Conservation (phyloP, 2,329 filamentous ascomycete genomes). For the Passalora sequoiae region DNA sequence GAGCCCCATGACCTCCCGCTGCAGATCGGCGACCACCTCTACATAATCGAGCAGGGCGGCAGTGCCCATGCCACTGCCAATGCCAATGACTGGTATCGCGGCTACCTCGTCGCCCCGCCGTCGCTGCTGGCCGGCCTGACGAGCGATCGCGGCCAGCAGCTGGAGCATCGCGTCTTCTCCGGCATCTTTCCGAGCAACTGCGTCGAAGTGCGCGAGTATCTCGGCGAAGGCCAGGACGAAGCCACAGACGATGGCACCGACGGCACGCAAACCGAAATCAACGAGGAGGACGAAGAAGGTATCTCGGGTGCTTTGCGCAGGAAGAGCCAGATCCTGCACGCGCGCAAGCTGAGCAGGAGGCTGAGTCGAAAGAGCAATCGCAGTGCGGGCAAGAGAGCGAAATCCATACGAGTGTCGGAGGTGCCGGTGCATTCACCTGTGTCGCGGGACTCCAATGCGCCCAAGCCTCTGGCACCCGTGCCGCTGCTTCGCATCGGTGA, state of each 20-base stretch:
- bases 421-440: no score
- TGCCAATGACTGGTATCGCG: slow-evolving; percentile 86
- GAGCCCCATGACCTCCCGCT: slow-evolving; percentile 87
- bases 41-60: slow-evolving; percentile 95
- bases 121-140: slow-evolving; percentile 88
- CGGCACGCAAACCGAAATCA: slow-evolving; percentile 42
- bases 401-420: slow-evolving; percentile 22
- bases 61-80: no score
- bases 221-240: slow-evolving; percentile 56
- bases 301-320: slow-evolving; percentile 17
- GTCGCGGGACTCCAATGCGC: slow-evolving; percentile 59
- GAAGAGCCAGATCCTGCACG: slow-evolving; percentile 29
- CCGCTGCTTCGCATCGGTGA: slow-evolving; percentile 98
- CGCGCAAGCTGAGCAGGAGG: slow-evolving; percentile 28
- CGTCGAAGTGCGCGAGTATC: slow-evolving; percentile 87
- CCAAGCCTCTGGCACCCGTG: slow-evolving; percentile 83
- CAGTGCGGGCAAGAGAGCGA: slow-evolving; percentile 23
- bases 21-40: slow-evolving; percentile 96
- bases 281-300: slow-evolving; percentile 17
- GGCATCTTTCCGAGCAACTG: slow-evolving; percentile 94
- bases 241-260: slow-evolving; percentile 5
- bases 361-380: slow-evolving; percentile 27
- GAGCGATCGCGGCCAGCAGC: slow-evolving; percentile 81
- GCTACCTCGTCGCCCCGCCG: slow-evolving; percentile 90
- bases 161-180: slow-evolving; percentile 95